Conservation (phyloP, 495 filamentous ascomycete genomes). For the Trichoderma asperelloides region DNA sequence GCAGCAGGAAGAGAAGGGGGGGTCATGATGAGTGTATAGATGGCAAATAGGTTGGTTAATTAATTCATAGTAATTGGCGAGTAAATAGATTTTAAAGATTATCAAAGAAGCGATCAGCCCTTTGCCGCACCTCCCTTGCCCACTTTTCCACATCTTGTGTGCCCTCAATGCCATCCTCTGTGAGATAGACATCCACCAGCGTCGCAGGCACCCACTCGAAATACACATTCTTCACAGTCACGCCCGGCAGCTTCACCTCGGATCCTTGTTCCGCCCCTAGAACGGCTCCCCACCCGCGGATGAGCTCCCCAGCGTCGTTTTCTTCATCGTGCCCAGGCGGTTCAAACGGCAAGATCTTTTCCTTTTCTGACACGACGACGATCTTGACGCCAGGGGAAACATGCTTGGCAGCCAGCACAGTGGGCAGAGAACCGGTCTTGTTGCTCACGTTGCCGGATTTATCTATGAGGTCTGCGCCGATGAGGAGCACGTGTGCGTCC, state of each 20-base stretch:
- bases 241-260: conserved; percentile 11
- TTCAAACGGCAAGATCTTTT: conserved; percentile 43
- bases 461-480: conserved; percentile 57
- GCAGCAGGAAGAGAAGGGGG: not conserved
- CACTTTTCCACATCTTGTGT: conserved; percentile 32
- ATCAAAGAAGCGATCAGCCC: not conserved
- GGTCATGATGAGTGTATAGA: not conserved
- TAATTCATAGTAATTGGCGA: not conserved
- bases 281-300: conserved; percentile 32
- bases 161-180: conserved; percentile 31
- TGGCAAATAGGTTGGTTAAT: not conserved
- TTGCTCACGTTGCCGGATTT: conserved; percentile 50
- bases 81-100: not conserved
- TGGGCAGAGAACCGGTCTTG: conserved; percentile 55
- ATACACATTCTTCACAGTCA: conserved; percentile 47
- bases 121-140: not conserved
- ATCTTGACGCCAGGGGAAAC: conserved; percentile 35
- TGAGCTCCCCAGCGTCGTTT: conserved; percentile 39
- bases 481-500: conserved; percentile 42
- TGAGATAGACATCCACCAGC: conserved; percentile 32
- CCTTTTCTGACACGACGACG: conserved; percentile 46
- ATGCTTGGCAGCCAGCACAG: conserved; percentile 40
- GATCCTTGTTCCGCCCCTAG: not conserved
- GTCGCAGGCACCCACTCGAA: conserved; percentile 56
- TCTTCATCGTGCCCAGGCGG: conserved; percentile 41